Conservation (phyloP, 148 eudicot species). For the Suaeda aralocaspica region DNA sequence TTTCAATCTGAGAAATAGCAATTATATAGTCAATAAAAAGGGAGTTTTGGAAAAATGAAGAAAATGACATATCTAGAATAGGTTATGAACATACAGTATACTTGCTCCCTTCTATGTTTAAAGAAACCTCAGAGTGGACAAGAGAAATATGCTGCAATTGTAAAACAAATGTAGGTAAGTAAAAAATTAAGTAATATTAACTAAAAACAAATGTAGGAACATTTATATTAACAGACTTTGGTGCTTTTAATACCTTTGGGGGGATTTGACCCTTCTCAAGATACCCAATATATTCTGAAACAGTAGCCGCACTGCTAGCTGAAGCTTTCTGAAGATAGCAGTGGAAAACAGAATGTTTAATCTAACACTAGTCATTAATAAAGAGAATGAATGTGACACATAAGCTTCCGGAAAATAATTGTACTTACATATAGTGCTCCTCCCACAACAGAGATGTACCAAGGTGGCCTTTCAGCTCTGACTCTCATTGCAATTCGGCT, state of each 20-base stretch:
- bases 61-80: background rate
- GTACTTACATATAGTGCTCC: constrained; percentile 93
- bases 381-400: background rate
- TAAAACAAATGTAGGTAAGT: background rate
- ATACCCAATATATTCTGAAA: constrained; percentile 92
- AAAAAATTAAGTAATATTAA: background rate
- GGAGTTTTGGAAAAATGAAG: background rate
- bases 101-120: constrained; percentile 98
- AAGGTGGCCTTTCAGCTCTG: constrained; percentile 99
- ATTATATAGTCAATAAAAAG: background rate
- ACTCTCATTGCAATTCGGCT: constrained; percentile 99
- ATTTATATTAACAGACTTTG: constrained; percentile 1
- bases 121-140: constrained; percentile 81
- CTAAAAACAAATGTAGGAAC: background rate
- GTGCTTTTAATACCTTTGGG: constrained; percentile 63
- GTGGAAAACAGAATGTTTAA: constrained; percentile 9
- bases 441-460: constrained; percentile 99
- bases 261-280: constrained; percentile 99
- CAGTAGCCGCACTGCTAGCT: constrained; percentile 95
- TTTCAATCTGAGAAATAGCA: constrained; percentile 52
- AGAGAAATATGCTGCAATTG: constrained; percentile 96
- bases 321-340: constrained; percentile 80
- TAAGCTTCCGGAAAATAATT: constrained; percentile 3
- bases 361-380: constrained; percentile 3
- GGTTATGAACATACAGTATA: constrained; percentile 63